Evolutionary conservation across 2,329 filamentous ascomycete species (phyloP).

Genomic region (Lasiodiplodia citricola): DNA sequence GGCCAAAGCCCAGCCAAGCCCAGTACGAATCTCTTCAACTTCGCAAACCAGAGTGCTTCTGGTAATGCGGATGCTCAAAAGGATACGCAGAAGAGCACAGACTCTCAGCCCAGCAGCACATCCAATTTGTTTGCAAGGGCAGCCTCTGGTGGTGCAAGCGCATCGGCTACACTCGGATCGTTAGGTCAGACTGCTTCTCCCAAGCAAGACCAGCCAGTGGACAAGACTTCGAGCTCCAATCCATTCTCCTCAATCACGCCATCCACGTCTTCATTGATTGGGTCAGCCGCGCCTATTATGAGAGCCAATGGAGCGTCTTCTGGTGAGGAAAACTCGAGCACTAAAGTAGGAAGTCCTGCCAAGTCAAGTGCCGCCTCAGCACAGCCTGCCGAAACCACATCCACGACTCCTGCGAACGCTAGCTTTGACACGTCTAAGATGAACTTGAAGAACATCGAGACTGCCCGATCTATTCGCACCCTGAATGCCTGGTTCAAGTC

Average conservation of each 20-base stretch:
- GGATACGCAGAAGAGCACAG: background rate
- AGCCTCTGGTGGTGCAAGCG: background rate
- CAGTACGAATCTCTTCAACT: background rate
- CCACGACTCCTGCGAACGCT: background rate
- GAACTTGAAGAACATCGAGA: background rate
- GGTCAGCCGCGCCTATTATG: background rate
- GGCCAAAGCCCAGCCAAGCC: background rate
- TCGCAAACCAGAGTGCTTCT: background rate
- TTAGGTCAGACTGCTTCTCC: background rate
- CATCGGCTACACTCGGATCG: background rate
- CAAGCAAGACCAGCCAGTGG: background rate
- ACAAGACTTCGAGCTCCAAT: background rate
- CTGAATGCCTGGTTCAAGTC: constrained; percentile 8
- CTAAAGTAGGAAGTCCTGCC: background rate
- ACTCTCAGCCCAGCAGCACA: background rate
- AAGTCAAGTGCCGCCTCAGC: background rate
- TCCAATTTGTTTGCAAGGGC: constrained; percentile 3
- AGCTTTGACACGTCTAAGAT: background rate
- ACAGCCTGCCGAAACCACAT: background rate
- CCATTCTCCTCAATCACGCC: constrained; percentile 1
- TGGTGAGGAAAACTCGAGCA: background rate
- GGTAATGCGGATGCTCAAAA: background rate
- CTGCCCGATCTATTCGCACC: background rate
- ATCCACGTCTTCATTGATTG: background rate
- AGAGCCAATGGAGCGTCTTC: background rate